Conservation (phyloP, 805 yeast species). For the Wilhelminamyces savonicus region DNA sequence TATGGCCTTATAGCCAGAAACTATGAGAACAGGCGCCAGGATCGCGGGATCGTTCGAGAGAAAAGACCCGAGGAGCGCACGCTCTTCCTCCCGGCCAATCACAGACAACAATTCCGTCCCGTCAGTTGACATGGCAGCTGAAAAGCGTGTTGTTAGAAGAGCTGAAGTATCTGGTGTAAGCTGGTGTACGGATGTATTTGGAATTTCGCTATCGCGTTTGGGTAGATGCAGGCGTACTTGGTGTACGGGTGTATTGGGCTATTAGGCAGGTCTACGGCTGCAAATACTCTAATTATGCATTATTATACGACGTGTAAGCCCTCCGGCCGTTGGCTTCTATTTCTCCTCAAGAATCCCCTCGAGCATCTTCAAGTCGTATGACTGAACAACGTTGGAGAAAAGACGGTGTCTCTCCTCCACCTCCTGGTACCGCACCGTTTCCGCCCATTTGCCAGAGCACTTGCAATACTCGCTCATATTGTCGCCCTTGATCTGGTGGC, state of each 20-base stretch:
- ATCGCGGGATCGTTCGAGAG: slow-evolving; percentile 18
- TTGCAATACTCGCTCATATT: slow-evolving; percentile 70
- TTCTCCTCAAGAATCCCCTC: slow-evolving; percentile 24
- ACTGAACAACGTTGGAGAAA: slow-evolving; percentile 53
- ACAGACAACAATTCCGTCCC: too few species aligned
- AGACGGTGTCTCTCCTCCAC: slow-evolving; percentile 41
- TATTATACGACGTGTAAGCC: too few species aligned
- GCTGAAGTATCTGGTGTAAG: too few species aligned
- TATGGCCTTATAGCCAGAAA: slow-evolving; percentile 44
- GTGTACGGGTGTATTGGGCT: too few species aligned
- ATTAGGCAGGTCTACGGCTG: too few species aligned
- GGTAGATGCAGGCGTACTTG: too few species aligned
- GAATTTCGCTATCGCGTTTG: too few species aligned
- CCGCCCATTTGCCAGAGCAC: slow-evolving; percentile 85
- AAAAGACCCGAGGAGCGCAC: slow-evolving; percentile 28
- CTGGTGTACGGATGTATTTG: too few species aligned
- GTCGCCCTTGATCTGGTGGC: slow-evolving; percentile 59
- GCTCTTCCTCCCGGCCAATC: slow-evolving; percentile 29
- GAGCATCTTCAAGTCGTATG: slow-evolving; percentile 56
- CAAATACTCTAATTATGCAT: too few species aligned
- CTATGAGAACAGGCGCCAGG: slow-evolving; percentile 31
- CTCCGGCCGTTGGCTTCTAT: too few species aligned
- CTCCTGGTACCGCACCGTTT: slow-evolving; percentile 41
- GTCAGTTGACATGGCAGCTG: too few species aligned
- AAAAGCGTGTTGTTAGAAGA: too few species aligned